A percentile compares a stretch with the other conserved stretches of the same genome.
These are phyloP conservation scores for Hevea brasiliensis DNA, from an alignment of 345 rosid species.

Conservation along the genomic window DNA sequence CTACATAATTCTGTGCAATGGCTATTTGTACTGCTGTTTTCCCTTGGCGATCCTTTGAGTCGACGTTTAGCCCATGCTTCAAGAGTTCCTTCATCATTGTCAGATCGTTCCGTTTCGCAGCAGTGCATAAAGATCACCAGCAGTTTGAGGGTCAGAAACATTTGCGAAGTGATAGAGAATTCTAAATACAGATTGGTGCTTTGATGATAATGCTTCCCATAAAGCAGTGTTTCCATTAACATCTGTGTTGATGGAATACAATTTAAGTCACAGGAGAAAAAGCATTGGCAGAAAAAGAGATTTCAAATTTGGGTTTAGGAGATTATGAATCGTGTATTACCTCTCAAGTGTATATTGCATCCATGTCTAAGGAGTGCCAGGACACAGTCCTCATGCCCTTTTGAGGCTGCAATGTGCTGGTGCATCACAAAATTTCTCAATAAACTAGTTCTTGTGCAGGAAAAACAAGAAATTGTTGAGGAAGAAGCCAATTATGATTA, in stretches of 20 bases:
- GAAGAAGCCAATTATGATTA: no score
- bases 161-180: constrained; percentile 61
- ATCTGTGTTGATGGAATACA: constrained; percentile 39
- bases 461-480: no score
- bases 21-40: constrained; percentile 64
- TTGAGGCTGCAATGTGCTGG: constrained; percentile 88
- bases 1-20: constrained; percentile 47
- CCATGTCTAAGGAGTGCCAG: constrained; percentile 66
- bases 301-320: neutral
- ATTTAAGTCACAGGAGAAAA: no score
- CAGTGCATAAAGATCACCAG: constrained; percentile 81
- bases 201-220: constrained; percentile 75
- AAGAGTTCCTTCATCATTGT: constrained; percentile 55
- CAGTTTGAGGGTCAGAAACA: constrained; percentile 55
- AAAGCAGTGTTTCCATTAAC: constrained; percentile 63
- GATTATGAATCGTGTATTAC: constrained; percentile 27
- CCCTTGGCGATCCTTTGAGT: constrained; percentile 61
- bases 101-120: constrained; percentile 60
- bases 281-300: no score
- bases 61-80: constrained; percentile 52
- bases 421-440: constrained; percentile 8
- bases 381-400: constrained; percentile 85
- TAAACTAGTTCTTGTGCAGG: no score
- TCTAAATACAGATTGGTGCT: constrained; percentile 57
- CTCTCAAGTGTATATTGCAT: constrained; percentile 67